Conservation (phyloP, 345 rosid species). For the Lumnitzera littorea region DNA sequence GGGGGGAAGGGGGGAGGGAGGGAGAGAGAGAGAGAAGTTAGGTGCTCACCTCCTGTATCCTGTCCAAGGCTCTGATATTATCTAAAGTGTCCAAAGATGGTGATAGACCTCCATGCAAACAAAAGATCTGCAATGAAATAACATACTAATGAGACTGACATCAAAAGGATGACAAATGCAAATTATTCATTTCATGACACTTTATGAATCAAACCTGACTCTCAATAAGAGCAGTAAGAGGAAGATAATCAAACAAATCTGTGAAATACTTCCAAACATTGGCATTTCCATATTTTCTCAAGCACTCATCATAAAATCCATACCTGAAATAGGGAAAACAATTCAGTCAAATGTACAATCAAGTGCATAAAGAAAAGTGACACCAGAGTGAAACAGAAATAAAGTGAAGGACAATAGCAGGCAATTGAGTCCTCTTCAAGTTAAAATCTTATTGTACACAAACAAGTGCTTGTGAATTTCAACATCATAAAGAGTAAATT, state of each 20-base stretch:
- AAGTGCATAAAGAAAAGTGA: too few relatives aligned
- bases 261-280: conserved; percentile 94
- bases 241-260: conserved; percentile 79
- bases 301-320: conserved; percentile 90
- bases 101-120: conserved; percentile 95
- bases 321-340: conserved; percentile 43
- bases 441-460: too few relatives aligned
- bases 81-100: conserved; percentile 90
- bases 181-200: conserved; percentile 1
- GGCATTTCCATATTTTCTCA: conserved; percentile 94
- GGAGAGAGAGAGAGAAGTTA: too few relatives aligned
- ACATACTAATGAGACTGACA: conserved; percentile 4
- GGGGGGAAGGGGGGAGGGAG: too few relatives aligned
- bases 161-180: background rate
- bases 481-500: too few relatives aligned
- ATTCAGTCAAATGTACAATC: too few relatives aligned
- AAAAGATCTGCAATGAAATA: conserved; percentile 48
- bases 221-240: conserved; percentile 89
- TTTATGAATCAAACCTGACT: conserved; percentile 55
- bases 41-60: conserved; percentile 66
- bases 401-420: too few relatives aligned
- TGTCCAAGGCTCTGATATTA: conserved; percentile 81
- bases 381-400: too few relatives aligned
- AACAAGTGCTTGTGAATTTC: too few relatives aligned
- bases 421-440: too few relatives aligned